Conservation (phyloP, 768 basidiomycete genomes). For the Collybiopsis confluens region DNA sequence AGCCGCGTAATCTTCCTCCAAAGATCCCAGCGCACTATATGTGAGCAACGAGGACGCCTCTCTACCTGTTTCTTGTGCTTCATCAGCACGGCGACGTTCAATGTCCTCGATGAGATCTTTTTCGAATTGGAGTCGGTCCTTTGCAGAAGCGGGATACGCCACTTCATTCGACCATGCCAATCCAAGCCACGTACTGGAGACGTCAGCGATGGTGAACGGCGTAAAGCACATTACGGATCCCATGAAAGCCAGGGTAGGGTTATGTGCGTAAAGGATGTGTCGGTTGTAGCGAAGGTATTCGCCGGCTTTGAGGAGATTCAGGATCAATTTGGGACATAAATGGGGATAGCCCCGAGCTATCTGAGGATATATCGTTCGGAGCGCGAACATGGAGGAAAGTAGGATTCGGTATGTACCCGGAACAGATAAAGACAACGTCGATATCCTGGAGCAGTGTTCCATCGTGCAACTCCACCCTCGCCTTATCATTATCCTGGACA, state of each 20-base stretch:
- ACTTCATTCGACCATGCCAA: constrained; percentile 33
- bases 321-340: constrained; percentile 22
- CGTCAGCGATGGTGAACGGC: constrained; percentile 45
- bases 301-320: constrained; percentile 22
- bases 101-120: constrained; percentile 25
- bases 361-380: constrained; percentile 9
- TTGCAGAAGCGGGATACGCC: constrained; percentile 27
- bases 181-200: constrained; percentile 46
- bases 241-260: constrained; percentile 43
- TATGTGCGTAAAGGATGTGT: constrained; percentile 42
- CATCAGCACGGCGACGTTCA: constrained; percentile 6
- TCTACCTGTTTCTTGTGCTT: constrained; percentile 15
- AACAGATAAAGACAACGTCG: constrained; percentile 41
- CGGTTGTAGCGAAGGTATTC: constrained; percentile 42
- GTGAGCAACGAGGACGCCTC: constrained; percentile 25
- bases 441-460: constrained; percentile 34
- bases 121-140: constrained; percentile 34
- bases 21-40: constrained; percentile 30
- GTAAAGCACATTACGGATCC: constrained; percentile 37
- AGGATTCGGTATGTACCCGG: constrained; percentile 41
- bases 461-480: constrained; percentile 33
- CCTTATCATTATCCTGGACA: constrained; percentile 16
- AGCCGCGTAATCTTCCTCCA: constrained; percentile 33
- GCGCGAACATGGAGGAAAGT: constrained; percentile 21
- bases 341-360: constrained; percentile 37